phyloP scores from a whole-genome alignment of 164 flowering plant species.

The Dillenia turbinata region DNA sequence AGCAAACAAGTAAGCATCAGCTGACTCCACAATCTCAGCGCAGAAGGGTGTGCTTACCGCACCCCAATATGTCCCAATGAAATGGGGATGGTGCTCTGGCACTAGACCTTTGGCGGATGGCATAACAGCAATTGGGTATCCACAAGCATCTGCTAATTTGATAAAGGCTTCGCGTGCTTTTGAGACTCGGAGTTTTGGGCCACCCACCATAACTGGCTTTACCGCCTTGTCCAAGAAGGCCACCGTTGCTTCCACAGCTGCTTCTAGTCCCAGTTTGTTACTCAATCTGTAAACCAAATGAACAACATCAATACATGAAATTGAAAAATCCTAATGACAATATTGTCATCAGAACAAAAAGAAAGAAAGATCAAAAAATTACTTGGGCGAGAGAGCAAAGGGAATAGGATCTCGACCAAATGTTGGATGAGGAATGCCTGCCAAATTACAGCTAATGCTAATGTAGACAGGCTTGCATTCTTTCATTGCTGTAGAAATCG shows the following conservation, averaged over 20 bases:
- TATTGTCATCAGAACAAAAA: too few relatives aligned
- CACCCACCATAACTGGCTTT: constrained; percentile 18
- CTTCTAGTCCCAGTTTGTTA: constrained; percentile 16
- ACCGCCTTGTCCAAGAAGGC: constrained; percentile 19
- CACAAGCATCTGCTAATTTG: constrained; percentile 17
- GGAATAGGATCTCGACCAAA: constrained; percentile 8
- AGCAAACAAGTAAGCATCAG: constrained; percentile 23
- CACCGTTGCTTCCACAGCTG: constrained; percentile 15
- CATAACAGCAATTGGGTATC: constrained; percentile 13
- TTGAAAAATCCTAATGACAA: too few relatives aligned
- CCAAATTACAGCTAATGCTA: constrained; percentile 12
- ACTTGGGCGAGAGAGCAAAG: constrained; percentile 6
- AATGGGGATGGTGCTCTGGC: constrained; percentile 19
- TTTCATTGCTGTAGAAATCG: background rate
- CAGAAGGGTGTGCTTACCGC: constrained; percentile 20
- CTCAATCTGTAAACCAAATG: constrained; percentile 10
- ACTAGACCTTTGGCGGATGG: constrained; percentile 22
- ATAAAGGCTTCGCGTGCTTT: constrained; percentile 11
- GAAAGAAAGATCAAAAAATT: too few relatives aligned
- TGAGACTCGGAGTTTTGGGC: constrained; percentile 17
- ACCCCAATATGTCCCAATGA: constrained; percentile 23
- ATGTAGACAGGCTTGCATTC: constrained; percentile 7
- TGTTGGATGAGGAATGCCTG: constrained; percentile 11
- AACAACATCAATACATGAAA: too few relatives aligned
- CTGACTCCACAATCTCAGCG: constrained; percentile 20